Evolutionary conservation across 163 green algal species (phyloP).

Genomic region (Trebouxia gelatinosa): DNA sequence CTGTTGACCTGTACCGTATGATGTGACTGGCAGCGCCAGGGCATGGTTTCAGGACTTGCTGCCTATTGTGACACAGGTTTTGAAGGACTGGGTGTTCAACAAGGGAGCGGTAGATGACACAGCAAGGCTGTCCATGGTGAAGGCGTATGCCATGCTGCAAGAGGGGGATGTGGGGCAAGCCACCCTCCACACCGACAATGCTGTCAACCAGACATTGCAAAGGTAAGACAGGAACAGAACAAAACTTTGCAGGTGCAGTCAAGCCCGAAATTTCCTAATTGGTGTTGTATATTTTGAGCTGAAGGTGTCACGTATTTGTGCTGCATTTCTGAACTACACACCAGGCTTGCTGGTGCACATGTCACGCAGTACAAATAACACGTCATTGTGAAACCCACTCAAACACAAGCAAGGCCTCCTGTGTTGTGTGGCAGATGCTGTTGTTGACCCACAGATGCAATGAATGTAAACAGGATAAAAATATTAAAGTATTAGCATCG

Average conservation of each 20-base stretch:
- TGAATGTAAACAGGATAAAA: too few relatives aligned
- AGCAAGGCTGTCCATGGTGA: constrained; percentile 61
- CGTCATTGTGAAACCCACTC: neutral
- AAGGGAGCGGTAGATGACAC: constrained; percentile 70
- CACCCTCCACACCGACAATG: constrained; percentile 54
- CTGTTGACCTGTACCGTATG: too few relatives aligned
- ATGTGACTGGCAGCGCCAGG: too few relatives aligned
- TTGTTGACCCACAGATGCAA: too few relatives aligned
- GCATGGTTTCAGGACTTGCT: too few relatives aligned
- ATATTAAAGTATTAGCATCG: too few relatives aligned
- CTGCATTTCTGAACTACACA: neutral
- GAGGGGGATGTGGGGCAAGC: constrained; percentile 64
- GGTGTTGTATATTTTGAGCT: neutral
- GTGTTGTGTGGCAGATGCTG: too few relatives aligned
- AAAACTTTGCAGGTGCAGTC: neutral
- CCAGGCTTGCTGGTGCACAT: neutral
- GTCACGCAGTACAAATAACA: too few relatives aligned
- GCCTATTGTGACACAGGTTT: constrained; percentile 24
- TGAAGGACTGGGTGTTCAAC: constrained; percentile 35
- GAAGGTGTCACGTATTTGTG: neutral
- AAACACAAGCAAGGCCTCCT: too few relatives aligned
- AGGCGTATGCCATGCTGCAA: constrained; percentile 75
- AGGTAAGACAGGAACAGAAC: constrained; percentile 17
- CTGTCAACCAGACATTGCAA: constrained; percentile 54
- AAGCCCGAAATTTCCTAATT: neutral